phyloP scores from a whole-genome alignment of 768 basidiomycete species.

The Suillus hirtellus region DNA sequence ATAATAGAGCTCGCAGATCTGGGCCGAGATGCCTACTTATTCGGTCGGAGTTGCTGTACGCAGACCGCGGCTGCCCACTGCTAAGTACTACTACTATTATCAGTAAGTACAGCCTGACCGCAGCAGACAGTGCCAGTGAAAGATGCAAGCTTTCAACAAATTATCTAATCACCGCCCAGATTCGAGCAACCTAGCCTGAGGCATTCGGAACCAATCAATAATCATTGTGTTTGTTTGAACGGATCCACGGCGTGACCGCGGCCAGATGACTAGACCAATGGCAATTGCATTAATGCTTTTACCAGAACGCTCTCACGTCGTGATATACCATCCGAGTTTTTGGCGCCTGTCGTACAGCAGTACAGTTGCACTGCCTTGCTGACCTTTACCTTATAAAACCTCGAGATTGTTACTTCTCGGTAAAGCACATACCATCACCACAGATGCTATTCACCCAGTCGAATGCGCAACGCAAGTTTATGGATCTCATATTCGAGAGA shows the following conservation, averaged over 20 bases:
- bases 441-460: neutral
- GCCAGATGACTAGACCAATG: neutral
- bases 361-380: neutral
- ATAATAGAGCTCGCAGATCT: too few species aligned
- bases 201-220: neutral
- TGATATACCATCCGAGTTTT: neutral
- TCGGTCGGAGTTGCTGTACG: neutral
- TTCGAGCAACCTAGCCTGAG: neutral
- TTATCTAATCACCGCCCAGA: neutral
- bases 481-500: neutral
- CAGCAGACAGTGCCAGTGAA: neutral
- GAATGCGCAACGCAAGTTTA: slow-evolving; percentile 1
- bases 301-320: neutral
- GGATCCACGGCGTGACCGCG: neutral
- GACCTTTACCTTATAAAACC: neutral
- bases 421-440: neutral
- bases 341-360: neutral
- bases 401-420: neutral
- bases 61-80: too few species aligned
- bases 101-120: neutral
- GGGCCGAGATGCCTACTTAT: neutral
- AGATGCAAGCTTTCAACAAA: neutral
- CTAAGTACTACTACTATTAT: too few species aligned
- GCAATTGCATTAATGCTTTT: neutral
- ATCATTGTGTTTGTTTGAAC: neutral